Base-by-base conservation (phyloP, 176 grass and related monocot genomes). In the Oryza meridionalis region DNA sequence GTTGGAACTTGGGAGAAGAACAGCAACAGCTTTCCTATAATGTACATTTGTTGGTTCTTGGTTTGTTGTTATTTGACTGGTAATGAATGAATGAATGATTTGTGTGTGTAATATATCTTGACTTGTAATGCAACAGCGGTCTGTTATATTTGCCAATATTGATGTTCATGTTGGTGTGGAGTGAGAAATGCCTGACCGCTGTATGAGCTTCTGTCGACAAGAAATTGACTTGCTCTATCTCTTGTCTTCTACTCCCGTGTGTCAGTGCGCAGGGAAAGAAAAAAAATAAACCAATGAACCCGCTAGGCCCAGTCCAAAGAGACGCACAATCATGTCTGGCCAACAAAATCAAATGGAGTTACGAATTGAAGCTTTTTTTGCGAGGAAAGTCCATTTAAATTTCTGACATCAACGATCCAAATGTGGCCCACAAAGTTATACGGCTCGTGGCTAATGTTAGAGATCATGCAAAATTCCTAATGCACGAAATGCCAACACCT, bases 41-140 rank as follows among this genome's bases (percentile, higher is more conserved):
- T 79, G 86, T 92, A 88, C 82, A 89, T 89, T 78, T 82, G 82
- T 71, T 75, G 79, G 65, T 80, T 80, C 42, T 70, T 69, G 83
- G 83, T 76, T 73, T 82, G 86, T 88, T 85, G 77, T 16, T 81
- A 75, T 88, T 85, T 85, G 82, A 88, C 86, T 75, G 77, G 69
- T 85, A 78, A 58, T 58, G 53, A n/a, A 58, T 58, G 53, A n/a
- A 58, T 88, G 86, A 62, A 46, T 88, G 86, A 49, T 82, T 85
- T 86, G 2, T 68, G 82, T 69, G 86, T 85, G 81, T 82, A 85
- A 81, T 78, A 85, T 67, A 85, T 73, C 61, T 88, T 91, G 90
- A 88, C 73, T 74, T 88, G 90, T 88, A 78, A 69, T 32, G 73
- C 44, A 51, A 82, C 86, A 91, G 37, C 12, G 59, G 72, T 44